A percentile compares a stretch with the other conserved stretches of the same genome.
Conservation (phyloP, 1,284 basidiomycete genomes). For the Fistulinella staudtii region DNA sequence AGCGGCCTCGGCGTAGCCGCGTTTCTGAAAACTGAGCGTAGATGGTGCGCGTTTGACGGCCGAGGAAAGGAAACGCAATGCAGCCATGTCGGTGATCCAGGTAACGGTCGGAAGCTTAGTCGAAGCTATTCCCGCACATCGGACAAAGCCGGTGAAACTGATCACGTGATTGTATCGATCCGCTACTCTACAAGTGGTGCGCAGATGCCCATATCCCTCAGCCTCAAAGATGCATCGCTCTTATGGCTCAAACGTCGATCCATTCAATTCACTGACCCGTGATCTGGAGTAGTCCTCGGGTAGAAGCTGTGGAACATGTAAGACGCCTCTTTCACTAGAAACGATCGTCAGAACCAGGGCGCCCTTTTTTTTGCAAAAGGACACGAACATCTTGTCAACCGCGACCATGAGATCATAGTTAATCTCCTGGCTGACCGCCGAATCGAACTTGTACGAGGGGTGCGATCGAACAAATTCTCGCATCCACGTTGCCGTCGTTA, state of each 20-base stretch:
- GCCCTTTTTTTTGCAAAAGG: background rate
- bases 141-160: constrained; percentile 25
- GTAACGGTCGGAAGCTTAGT: background rate
- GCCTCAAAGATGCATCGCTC: background rate
- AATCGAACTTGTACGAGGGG: constrained; percentile 88
- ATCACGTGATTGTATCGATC: too few species aligned
- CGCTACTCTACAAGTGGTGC: too few species aligned
- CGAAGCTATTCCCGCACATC: constrained; percentile 7
- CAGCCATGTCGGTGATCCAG: constrained; percentile 54
- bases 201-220: too few species aligned
- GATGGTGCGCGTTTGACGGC: constrained; percentile 58
- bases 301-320: constrained; percentile 61
- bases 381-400: constrained; percentile 85
- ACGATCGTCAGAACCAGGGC: constrained; percentile 12
- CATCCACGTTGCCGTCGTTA: constrained; percentile 92
- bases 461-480: constrained; percentile 88
- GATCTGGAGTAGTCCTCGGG: constrained; percentile 48
- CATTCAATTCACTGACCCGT: constrained; percentile 23
- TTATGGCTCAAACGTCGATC: constrained; percentile 27
- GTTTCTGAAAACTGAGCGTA: constrained; percentile 50
- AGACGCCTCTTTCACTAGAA: constrained; percentile 64
- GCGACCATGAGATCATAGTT: constrained; percentile 92
- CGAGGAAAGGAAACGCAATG: constrained; percentile 64
- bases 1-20: constrained; percentile 84
- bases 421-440: constrained; percentile 85